A percentile compares a stretch with the other conserved stretches of the same genome.
Evolutionary conservation across 176 grass and related monocot species (phyloP).

Genomic region (Phoenix dactylifera): DNA sequence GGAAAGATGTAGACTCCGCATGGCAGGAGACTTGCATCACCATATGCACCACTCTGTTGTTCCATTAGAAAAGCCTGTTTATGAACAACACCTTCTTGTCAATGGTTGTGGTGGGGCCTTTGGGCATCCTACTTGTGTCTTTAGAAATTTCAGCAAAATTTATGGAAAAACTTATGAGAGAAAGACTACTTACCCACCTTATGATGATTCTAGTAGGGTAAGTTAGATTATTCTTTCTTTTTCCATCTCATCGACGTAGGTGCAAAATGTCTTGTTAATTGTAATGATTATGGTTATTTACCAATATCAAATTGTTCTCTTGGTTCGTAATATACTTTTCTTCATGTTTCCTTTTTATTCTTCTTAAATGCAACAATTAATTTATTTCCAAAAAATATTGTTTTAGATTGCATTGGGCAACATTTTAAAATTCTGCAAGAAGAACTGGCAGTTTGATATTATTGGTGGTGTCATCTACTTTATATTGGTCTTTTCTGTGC

Average conservation of each 20-base stretch:
- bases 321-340: too few species aligned
- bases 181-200: slow-evolving; percentile 71
- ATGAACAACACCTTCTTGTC: slow-evolving; percentile 81
- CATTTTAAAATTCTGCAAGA: slow-evolving; percentile 87
- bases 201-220: slow-evolving; percentile 89
- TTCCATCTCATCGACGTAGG: too few species aligned
- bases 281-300: too few species aligned
- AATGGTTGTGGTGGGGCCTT: slow-evolving; percentile 98
- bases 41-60: slow-evolving; percentile 87
- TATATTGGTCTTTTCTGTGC: slow-evolving; percentile 90
- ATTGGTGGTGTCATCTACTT: slow-evolving; percentile 98
- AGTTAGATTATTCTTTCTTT: slow-evolving; percentile 16
- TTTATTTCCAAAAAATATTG: too few species aligned
- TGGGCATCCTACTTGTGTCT: slow-evolving; percentile 92
- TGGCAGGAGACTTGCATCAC: slow-evolving; percentile 96
- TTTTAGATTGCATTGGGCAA: slow-evolving; percentile 91
- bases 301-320: too few species aligned
- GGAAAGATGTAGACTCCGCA: slow-evolving; percentile 76
- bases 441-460: slow-evolving; percentile 99
- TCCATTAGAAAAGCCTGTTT: slow-evolving; percentile 41
- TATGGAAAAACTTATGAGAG: slow-evolving; percentile 76
- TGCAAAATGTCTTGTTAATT: too few species aligned
- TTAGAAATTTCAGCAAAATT: slow-evolving; percentile 58
- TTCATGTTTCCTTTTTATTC: too few species aligned
- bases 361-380: too few species aligned